Evolutionary conservation across 1,284 basidiomycete species (phyloP), one percentile per base, ranked within the genome.

Genomic region (Volvariella volvacea): DNA sequence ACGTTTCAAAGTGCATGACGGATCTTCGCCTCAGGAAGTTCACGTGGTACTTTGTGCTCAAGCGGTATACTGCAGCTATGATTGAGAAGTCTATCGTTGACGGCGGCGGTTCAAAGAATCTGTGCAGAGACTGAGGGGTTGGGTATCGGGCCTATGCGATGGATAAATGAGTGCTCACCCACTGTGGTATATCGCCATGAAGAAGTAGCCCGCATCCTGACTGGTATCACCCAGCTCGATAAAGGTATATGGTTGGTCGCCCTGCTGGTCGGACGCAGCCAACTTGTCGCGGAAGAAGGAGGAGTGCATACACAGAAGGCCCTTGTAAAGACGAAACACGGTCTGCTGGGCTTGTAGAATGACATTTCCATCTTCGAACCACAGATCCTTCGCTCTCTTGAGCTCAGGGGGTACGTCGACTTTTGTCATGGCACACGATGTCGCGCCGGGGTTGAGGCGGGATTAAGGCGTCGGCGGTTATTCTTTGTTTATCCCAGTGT

Each of bases 361-460:
- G 40, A 70, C 52, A 42, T 64, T 66, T 3, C 67, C 67, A 43
- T 70, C 68, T 4, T 61, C 55, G 47, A 64, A 67, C 61, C 61
- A 67, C 22, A 64, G 51, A 7, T 53, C 60, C 20, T 52, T 42
- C 15, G 50, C 52, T 28, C n/a, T 22, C n/a, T 19, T 14, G 10
- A 28, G 12, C 3, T 41, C 20, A 16, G 20, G 12, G 25, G 25
- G 25, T 28, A 28, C 12, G 6, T 28, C 6, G 6, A 28, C 6
- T 6, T 28, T 12, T 6, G 25, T 12, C 25, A 28, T 28, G 6
- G 25, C 12, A 12, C 6, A 28, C 12, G 6, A 28, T 28, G 25
- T 6, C 6, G 25, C 25, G 25, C n/a, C n/a, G n/a, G n/a, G n/a
- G n/a, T n/a, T n/a, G n/a, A n/a, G n/a, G n/a, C n/a, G n/a, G n/a